A percentile compares a stretch with the other conserved stretches of the same genome.
phyloP scores from a whole-genome alignment of 441 rosid genomes.

The Pelargonium fulgidum region DNA sequence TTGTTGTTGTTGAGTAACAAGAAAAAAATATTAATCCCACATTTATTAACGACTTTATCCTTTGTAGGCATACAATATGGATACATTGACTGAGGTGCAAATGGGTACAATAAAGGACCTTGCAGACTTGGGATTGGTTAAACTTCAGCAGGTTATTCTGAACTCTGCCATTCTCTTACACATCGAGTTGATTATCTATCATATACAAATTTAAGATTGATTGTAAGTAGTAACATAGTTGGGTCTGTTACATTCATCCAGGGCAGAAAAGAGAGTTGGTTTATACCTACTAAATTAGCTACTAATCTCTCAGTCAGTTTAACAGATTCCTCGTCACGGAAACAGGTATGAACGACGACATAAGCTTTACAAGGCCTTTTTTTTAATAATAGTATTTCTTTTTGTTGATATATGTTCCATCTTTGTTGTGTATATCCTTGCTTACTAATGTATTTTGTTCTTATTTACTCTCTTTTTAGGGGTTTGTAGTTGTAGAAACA shows the following conservation, averaged over 20 bases:
- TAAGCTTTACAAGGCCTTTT: background rate
- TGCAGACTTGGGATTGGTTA: conserved; percentile 89
- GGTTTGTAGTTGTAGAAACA: conserved; percentile 86
- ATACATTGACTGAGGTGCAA: conserved; percentile 73
- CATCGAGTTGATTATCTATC: background rate
- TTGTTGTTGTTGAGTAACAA: background rate
- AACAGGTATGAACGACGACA: conserved; percentile 43
- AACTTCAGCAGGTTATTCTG: conserved; percentile 82
- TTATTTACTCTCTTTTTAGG: conserved; percentile 35
- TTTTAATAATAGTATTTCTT: background rate
- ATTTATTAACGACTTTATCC: background rate
- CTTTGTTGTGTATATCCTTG: background rate
- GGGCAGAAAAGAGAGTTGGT: conserved; percentile 98
- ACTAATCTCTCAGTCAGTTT: conserved; percentile 87
- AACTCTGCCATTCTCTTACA: conserved; percentile 13
- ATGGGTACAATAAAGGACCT: conserved; percentile 67
- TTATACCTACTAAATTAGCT: conserved; percentile 87
- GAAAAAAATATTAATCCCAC: background rate
- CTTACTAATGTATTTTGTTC: conserved; percentile 1
- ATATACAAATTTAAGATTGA: background rate
- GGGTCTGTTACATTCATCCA: conserved; percentile 27
- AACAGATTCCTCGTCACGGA: conserved; percentile 77
- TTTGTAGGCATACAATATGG: conserved; percentile 71
- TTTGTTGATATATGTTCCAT: conserved; percentile 1
- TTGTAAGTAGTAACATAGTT: background rate